Base-by-base conservation (phyloP, 306 rosid genomes). In the Medicago lupulina region DNA sequence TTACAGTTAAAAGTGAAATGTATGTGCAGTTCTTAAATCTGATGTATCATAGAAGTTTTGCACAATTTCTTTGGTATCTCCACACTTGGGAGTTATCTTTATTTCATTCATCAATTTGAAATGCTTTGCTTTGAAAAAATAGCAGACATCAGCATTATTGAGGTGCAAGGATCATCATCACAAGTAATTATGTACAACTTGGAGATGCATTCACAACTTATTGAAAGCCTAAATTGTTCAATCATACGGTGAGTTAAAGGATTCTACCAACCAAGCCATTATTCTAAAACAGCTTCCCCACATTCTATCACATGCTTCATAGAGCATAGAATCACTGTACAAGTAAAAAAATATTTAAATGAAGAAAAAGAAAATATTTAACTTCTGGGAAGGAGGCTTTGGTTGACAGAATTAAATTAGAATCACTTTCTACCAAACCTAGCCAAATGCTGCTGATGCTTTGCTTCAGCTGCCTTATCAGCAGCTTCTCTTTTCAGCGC, bases 401-500 rank as follows among this genome's bases (percentile, higher is more conserved):
- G 40, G 17, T 66, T 68, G 43, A 43, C 39, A 41, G 15, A 9
- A 58, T 58, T 58, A 40, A 44, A n/a, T 54, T 66, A 54, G 47
- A 75, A 70, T 83, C 81, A 89, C 69, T 84, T 85, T 75, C 93
- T 81, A 15, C 93, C 96, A 47, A 93, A 71, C 87, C 91, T 86
- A 15, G 76, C 73, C 83, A 88, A 18, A 84, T 85, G 99, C 57
- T 89, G 85, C 83, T 84, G 85, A 72, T 95, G 98, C 76, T 92
- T 95, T 0, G 74, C 93, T 60, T 92, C 96, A 2, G 97, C 97
- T 0, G 97, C 97, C 81, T 88, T 89, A 72, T 90, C 93, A 1
- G 96, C 97, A 43, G 92, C 98, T 83, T 96, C 98, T 5, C 96
- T 90, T 79, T 90, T 96, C 65, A 82, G 71, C 2, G 98, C 93